Percentiles rank a stretch among this genome's conserved stretches.
Evolutionary conservation across 2,329 filamentous ascomycete species (phyloP).

Genomic region (Aureobasidium zeae): DNA sequence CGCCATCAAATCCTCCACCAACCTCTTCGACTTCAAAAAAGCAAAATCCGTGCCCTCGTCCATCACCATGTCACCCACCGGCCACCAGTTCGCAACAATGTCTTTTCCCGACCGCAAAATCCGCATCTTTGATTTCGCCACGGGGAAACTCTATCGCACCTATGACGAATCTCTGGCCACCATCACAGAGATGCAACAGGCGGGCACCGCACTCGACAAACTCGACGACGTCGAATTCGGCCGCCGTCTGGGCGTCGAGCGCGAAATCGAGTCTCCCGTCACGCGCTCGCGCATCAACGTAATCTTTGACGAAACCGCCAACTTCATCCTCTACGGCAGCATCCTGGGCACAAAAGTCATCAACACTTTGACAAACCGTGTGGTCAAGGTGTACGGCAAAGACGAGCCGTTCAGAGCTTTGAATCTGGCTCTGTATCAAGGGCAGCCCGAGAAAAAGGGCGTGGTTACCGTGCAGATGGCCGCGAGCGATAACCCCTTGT

Average conservation of each 20-base stretch:
- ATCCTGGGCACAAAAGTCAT: constrained; percentile 89
- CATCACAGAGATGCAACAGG: constrained; percentile 89
- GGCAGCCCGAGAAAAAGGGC: constrained; percentile 87
- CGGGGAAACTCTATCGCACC: constrained; percentile 78
- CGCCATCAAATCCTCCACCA: constrained; percentile 85
- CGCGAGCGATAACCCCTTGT: constrained; percentile 81
- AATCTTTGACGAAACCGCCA: constrained; percentile 88
- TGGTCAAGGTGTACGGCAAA: constrained; percentile 81
- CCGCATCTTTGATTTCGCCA: constrained; percentile 83
- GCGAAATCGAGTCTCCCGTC: constrained; percentile 65
- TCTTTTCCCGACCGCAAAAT: constrained; percentile 92
- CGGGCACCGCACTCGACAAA: constrained; percentile 71
- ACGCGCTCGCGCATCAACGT: constrained; percentile 69
- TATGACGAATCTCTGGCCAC: constrained; percentile 92
- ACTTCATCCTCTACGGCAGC: constrained; percentile 92
- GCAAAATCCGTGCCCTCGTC: constrained; percentile 73
- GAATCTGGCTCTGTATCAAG: constrained; percentile 83
- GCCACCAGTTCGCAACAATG: constrained; percentile 75
- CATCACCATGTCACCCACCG: constrained; percentile 75
- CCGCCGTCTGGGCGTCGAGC: constrained; percentile 73
- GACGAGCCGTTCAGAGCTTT: constrained; percentile 82
- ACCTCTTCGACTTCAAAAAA: constrained; percentile 95
- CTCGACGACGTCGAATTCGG: constrained; percentile 90
- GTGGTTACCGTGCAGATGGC: constrained; percentile 95
- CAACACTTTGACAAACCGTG: constrained; percentile 88